Evolutionary conservation across 768 basidiomycete genomes (phyloP), one percentile per base, ranked within the genome.

Genomic region (Paxillus involutus): DNA sequence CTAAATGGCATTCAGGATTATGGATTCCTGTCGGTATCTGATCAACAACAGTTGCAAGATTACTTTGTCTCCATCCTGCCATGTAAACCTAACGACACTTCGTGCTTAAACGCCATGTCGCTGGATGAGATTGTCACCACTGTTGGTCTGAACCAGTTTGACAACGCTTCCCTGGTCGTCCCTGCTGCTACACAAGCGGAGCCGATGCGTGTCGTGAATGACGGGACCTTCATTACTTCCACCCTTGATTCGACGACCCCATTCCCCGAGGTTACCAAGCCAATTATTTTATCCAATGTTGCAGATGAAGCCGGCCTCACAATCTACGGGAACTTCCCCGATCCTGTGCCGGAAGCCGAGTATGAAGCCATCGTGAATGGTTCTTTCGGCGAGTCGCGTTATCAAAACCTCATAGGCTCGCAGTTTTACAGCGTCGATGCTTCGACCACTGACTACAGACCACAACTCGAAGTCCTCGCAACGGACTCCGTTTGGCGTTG

Each of bases 401-500:
- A 81, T 10, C 56, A 62, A 24, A 61, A 63, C 17, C 67, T 87
- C 32, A 60, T 81, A 43, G 60, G 67, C 24, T 81, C 80, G 11
- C 58, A 75, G 3, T 73, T 73, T 62, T 90, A 90, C 67, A 62
- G 63, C 30, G 63, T 72, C 1, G 63, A 74, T 11, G 51, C 64
- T 14, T 49, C 59, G 35, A 46, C 69, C 29, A 62, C 68, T 19
- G 61, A 67, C 26, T 58, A 71, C 51, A 79, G 88, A 29, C 66
- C 71, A n/a, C 80, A 80, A 53, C 73, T 90, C 21, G 74, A 83
- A 63, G 51, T 60, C 21, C 66, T 89, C 19, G 87, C 81, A 43
- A 88, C 89, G 2, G 89, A 91, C 67, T 79, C 82, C 54, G 56
- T 84, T 10, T 91, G 83, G 83, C 80, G 78, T 58, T 90, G 89